Evolutionary conservation across 495 filamentous ascomycete species (phyloP), one percentile per base, ranked within the genome.

Genomic region (Clohesyomyces aquaticus): DNA sequence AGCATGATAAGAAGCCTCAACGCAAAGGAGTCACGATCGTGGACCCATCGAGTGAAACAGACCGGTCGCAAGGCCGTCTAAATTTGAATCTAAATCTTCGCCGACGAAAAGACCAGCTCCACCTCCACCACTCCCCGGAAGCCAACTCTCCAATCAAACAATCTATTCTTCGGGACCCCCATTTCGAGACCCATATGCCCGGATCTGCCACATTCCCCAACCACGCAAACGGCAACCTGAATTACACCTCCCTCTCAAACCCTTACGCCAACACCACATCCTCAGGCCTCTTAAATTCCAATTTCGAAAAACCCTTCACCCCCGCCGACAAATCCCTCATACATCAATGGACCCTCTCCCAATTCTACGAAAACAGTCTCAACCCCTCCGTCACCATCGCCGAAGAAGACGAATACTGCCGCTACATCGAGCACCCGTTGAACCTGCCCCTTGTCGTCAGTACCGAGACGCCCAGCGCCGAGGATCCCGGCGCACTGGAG

Each of bases 371-470:
- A 23, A 87, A 91, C 70, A 89, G 87, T 11, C 80, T 97, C 22
- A 88, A 91, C 68, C 92, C 92, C 10, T 83, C 83, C 11, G 90
- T 97, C 60, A 86, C 82, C 16, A 66, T 77, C 4, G 80, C 80
- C 27, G 95, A 98, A 73, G 83, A 86, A 4, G 87, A 88, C 22
- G 94, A 97, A 70, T 98, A 98, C 75, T 78, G 87, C 28, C 84
- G 88, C n/a, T 97, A 98, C 76, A 87, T 98, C 74, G 85, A 85
- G 52, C 94, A 98, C 74, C 93, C 94, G 8, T 86, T 93, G 27
- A 91, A 87, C 60, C 83, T 98, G 2, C 91, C 94, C 0, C 83
- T 98, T 1, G 94, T 97, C 4, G 84, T 92, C 1, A 88, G 88
- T 1, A 88, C 84, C 22, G 90, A 93, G 55, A 73, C 79, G 45